phyloP scores from a whole-genome alignment of 1,139 yeast genomes.

The Candida sp. region DNA sequence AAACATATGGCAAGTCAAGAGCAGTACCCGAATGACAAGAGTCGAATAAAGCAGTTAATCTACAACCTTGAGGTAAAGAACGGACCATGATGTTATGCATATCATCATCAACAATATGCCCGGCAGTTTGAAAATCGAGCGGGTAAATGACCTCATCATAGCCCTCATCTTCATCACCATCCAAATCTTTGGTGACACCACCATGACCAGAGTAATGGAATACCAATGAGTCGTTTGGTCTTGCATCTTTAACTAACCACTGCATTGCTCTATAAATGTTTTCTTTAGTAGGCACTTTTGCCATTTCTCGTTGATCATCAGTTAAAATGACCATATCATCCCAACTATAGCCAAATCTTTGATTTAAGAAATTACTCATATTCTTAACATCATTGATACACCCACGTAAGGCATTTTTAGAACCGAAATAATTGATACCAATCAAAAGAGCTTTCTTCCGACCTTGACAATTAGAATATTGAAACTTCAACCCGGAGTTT shows the following conservation, averaged over 20 bases:
- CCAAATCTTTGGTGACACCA: slow-evolving; percentile 70
- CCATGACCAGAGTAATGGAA: slow-evolving; percentile 96
- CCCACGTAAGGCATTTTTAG: slow-evolving; percentile 67
- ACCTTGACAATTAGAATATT: slow-evolving; percentile 76
- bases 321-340: slow-evolving; percentile 86
- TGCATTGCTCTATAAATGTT: slow-evolving; percentile 86
- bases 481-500: slow-evolving; percentile 36
- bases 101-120: slow-evolving; percentile 79
- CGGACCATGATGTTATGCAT: slow-evolving; percentile 81
- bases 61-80: slow-evolving; percentile 75
- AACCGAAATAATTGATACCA: slow-evolving; percentile 84
- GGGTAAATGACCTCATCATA: slow-evolving; percentile 89
- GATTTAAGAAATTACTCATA: slow-evolving; percentile 52
- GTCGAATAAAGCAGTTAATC: slow-evolving; percentile 84
- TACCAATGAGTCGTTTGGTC: slow-evolving; percentile 79
- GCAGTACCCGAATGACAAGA: slow-evolving; percentile 94
- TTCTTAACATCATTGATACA: slow-evolving; percentile 82
- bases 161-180: slow-evolving; percentile 92
- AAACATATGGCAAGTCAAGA: slow-evolving; percentile 81
- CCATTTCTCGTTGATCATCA: slow-evolving; percentile 64
- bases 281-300: slow-evolving; percentile 72
- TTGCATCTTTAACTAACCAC: slow-evolving; percentile 83
- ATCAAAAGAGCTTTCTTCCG: slow-evolving; percentile 74
- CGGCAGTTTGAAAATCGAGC: slow-evolving; percentile 71
- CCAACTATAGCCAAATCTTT: slow-evolving; percentile 58